phyloP scores from a whole-genome alignment of 2,329 filamentous ascomycete species.

The Trichophyton schoenleinii region DNA sequence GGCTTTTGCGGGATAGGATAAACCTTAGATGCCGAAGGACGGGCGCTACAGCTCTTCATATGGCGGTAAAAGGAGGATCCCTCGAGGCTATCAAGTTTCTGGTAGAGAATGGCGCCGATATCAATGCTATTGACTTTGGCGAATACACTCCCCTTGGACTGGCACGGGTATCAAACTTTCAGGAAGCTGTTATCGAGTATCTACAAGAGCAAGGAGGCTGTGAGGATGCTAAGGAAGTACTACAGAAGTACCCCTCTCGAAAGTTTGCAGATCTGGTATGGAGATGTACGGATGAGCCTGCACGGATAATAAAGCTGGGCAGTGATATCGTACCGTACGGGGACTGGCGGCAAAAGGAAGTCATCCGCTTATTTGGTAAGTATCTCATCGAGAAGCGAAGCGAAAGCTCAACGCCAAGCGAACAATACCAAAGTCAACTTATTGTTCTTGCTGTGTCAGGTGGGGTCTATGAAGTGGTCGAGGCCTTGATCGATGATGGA shows the following conservation, averaged over 20 bases:
- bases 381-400: background rate
- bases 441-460: background rate
- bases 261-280: background rate
- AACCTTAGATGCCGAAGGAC: background rate
- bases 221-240: background rate
- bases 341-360: background rate
- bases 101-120: background rate
- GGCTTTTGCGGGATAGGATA: background rate
- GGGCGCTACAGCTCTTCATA: background rate
- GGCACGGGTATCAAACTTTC: background rate
- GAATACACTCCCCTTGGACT: background rate
- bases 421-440: background rate
- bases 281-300: background rate
- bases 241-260: background rate
- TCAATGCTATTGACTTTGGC: background rate
- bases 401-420: background rate
- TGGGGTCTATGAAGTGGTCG: background rate
- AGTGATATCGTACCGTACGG: background rate
- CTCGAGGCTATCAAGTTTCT: background rate
- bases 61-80: background rate
- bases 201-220: background rate
- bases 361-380: background rate
- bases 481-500: background rate
- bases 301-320: background rate
- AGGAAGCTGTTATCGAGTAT: background rate